A percentile compares a stretch with the other conserved stretches of the same genome.
phyloP scores from a whole-genome alignment of 495 filamentous ascomycete genomes.

The Penicillium macrosclerotiorum region DNA sequence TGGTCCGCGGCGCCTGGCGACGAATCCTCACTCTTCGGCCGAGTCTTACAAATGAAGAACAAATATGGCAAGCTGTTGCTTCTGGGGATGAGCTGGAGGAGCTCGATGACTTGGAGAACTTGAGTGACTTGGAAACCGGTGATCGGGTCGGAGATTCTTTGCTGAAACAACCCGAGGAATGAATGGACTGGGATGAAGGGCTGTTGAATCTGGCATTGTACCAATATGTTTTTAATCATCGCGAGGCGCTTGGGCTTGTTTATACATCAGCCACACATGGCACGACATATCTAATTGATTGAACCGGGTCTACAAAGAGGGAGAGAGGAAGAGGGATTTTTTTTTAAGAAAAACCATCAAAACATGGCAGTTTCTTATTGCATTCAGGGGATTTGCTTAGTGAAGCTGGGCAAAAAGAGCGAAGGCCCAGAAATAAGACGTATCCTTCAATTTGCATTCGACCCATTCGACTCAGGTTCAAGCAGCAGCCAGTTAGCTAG shows the following conservation, averaged over 20 bases:
- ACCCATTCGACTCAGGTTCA: too few relatives aligned
- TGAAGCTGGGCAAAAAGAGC: slow-evolving; percentile 24
- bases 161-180: not conserved
- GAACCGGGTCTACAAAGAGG: too few relatives aligned
- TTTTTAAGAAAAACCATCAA: too few relatives aligned
- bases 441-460: too few relatives aligned
- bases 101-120: slow-evolving; percentile 10
- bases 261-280: too few relatives aligned
- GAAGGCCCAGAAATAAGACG: slow-evolving; percentile 13
- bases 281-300: too few relatives aligned
- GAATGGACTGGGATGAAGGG: too few relatives aligned
- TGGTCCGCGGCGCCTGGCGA: not conserved
- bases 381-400: not conserved
- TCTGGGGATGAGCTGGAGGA: slow-evolving; percentile 9
- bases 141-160: slow-evolving; percentile 3
- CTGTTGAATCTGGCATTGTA: not conserved
- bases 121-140: slow-evolving; percentile 8
- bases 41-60: not conserved
- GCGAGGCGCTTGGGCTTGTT: not conserved
- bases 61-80: slow-evolving; percentile 1
- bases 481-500: slow-evolving; percentile 1
- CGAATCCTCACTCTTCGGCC: not conserved
- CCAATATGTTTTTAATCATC: not conserved
- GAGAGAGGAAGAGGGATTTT: too few relatives aligned
- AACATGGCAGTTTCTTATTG: too few relatives aligned